Evolutionary conservation across 768 basidiomycete genomes (phyloP), one percentile per base, ranked within the genome.

Genomic region (Imleria badia): DNA sequence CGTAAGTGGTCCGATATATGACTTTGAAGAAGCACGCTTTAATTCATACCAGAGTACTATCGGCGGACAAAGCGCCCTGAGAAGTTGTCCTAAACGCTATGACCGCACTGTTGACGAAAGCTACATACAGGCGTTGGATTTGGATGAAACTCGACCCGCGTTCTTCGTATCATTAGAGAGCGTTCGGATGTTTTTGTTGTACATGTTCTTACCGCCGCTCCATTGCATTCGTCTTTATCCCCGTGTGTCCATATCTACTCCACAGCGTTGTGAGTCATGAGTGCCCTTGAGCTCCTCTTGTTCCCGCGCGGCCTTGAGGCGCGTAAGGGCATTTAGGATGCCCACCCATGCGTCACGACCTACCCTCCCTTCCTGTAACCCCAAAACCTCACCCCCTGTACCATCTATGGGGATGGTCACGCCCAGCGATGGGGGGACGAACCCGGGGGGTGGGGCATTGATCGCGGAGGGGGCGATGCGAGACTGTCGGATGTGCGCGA

Each of bases 391-490:
- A 3, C 59, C 51, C 19, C 64, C 62, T 31, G 63, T 47, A 6
- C 58, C 59, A 6, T 54, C 59, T 12, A 76, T 62, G 43, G 90
- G 87, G 48, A 89, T 77, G 5, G 87, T 87, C 13, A 91, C 88
- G 7, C 90, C 90, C 15, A 90, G 81, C 8, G 88, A 85, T 5
- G 89, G 85, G 7, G 89, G 90, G 11, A 91, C 74, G 66, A 90
- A 89, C 26, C 81, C 83, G 1, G 78, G 80, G 7, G 84, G 80
- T 33, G 89, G 89, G 1, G 90, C 89, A 45, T 86, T 87, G 63
- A 93, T 90, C n/a, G 89, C 85, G n/a, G 89, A 88, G 10, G 90
- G 89, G 39, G 90, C 87, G 65, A 92, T 89, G 60, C 89, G 84
- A 11, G 89, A 87, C 63, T 87, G 83, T 12, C 89, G 80, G 55